A percentile compares a stretch with the other conserved stretches of the same genome.
Conservation (phyloP, 352 stramenopile genomes). For the Phytophthora citrophthora region DNA sequence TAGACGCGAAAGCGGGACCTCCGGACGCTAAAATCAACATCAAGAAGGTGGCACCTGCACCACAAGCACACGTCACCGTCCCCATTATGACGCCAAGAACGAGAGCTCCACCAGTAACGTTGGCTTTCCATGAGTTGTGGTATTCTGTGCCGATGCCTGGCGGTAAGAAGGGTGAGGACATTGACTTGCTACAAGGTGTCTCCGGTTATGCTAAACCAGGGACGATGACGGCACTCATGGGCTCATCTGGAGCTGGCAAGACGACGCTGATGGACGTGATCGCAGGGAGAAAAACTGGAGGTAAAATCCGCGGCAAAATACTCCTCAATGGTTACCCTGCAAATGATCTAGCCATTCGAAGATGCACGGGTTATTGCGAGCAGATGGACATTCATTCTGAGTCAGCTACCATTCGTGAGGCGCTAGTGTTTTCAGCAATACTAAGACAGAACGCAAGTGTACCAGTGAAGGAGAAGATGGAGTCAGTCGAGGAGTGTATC, state of each 20-base stretch:
- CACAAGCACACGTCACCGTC: slow-evolving; percentile 20
- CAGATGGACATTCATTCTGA: slow-evolving; percentile 93
- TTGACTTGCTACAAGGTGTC: slow-evolving; percentile 87
- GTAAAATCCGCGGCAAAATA: slow-evolving; percentile 76
- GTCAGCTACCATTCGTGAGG: slow-evolving; percentile 89
- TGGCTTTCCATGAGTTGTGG: slow-evolving; percentile 62
- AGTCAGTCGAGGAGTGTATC: slow-evolving; percentile 64
- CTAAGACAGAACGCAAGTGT: slow-evolving; percentile 60
- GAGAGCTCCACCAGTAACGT: slow-evolving; percentile 39
- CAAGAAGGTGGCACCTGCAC: slow-evolving; percentile 18
- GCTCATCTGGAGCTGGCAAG: slow-evolving; percentile 85
- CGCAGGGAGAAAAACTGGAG: slow-evolving; percentile 90
- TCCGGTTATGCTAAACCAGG: slow-evolving; percentile 66
- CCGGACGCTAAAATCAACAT: slow-evolving; percentile 3
- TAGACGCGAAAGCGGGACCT: slow-evolving; percentile 33
- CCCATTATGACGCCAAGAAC: slow-evolving; percentile 21
- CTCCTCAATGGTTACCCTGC: slow-evolving; percentile 57
- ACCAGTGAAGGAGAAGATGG: slow-evolving; percentile 41
- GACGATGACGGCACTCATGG: slow-evolving; percentile 79
- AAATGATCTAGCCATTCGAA: slow-evolving; percentile 53
- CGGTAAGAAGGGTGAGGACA: slow-evolving; percentile 41
- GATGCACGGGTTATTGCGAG: slow-evolving; percentile 66
- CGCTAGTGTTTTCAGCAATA: slow-evolving; percentile 90
- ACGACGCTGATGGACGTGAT: slow-evolving; percentile 96
- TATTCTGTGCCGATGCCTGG: slow-evolving; percentile 63